Conservation (phyloP, 2,329 filamentous ascomycete species). For the Paecilomyces sp. region DNA sequence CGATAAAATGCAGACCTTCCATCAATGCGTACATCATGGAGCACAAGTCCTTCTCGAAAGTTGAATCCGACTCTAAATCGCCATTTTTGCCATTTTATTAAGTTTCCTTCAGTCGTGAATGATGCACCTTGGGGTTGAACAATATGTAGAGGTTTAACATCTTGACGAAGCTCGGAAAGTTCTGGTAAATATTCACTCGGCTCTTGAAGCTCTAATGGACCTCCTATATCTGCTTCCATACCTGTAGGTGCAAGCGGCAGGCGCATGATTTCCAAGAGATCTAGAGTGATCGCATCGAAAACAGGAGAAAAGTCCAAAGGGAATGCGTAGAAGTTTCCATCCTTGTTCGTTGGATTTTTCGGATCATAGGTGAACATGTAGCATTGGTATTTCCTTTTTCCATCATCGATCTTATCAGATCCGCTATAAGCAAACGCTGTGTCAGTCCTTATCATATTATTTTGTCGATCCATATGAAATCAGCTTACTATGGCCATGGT, state of each 20-base stretch:
- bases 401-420: too few relatives aligned
- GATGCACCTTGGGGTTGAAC: constrained; percentile 59
- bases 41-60: constrained; percentile 57
- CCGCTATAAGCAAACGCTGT: too few relatives aligned
- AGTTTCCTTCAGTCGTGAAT: constrained; percentile 51
- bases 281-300: constrained; percentile 54
- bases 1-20: constrained; percentile 60
- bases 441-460: too few relatives aligned
- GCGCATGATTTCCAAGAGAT: constrained; percentile 62
- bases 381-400: too few relatives aligned
- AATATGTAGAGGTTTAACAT: constrained; percentile 59
- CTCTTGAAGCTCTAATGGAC: constrained; percentile 44
- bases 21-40: constrained; percentile 60
- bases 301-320: constrained; percentile 13
- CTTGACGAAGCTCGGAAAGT: constrained; percentile 54
- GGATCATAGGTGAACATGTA: too few relatives aligned
- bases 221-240: constrained; percentile 50
- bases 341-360: too few relatives aligned
- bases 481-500: too few relatives aligned
- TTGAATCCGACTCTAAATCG: constrained; percentile 56
- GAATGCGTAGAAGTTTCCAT: too few relatives aligned
- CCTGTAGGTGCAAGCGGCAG: constrained; percentile 57
- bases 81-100: constrained; percentile 62
- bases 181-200: constrained; percentile 58
- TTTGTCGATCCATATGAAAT: too few relatives aligned